Evolutionary conservation across 164 flowering plant species (phyloP), one percentile per base, ranked within the genome.

Genomic region (Liriodendron chinense): DNA sequence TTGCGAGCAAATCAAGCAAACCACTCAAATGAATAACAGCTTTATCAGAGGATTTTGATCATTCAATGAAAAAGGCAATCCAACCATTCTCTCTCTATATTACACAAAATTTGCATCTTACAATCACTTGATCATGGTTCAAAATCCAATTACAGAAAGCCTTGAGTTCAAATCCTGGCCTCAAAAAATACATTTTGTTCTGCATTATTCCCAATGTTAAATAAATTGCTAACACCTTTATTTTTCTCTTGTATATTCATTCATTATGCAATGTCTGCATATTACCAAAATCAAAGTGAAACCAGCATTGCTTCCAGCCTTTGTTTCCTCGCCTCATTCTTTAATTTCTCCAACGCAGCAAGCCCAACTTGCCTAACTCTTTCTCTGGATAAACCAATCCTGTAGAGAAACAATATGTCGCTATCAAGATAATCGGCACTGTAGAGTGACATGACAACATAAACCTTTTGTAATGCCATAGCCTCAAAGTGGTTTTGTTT

Each of bases 331-430:
- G 98, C 98, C 1, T 91, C 93, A 63, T 86, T 86, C 79, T 92
- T 92, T 79, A 94, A 85, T 83, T 94, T 94, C 91, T 94, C 97
- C 76, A 91, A 64, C 5, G 98, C 93, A 66, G 92, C 97, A 21
- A 92, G 90, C 63, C 98, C 98, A n/a, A 94, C 90, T 81, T 94
- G 96, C 79, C 98, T 75, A 7, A 91, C 97, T 76, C 97, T 85
- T 82, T 94, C 98, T 78, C 98, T 88, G 24, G 98, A 94, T 81
- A 94, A 83, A 61, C 96, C 97, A 63, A 92, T 91, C 76, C 98
- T 94, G 92, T 53, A 53, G 13, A 53, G 8, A 16, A 12, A 53
- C 16, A 53, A 12, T 16, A 9, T n/a, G n/a, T 53, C 16, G 2
- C 18, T 16, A 53, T 53, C 59, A 75, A 71, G 72, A 28, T 28